Conservation (phyloP, 768 basidiomycete species). For the Lyophyllum semitale region DNA sequence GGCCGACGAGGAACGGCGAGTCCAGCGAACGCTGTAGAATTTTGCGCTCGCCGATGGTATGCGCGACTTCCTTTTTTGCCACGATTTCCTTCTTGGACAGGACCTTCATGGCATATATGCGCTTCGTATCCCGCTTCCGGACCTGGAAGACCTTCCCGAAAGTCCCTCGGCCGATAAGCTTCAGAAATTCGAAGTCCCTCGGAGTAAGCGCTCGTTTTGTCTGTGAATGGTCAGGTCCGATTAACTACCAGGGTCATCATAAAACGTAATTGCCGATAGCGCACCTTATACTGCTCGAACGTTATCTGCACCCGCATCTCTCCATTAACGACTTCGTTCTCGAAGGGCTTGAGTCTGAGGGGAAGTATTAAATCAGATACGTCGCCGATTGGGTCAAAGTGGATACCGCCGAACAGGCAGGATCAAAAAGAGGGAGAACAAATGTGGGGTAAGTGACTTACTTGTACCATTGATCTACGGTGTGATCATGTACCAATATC, state of each 20-base stretch:
- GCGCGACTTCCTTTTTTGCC: constrained; percentile 98
- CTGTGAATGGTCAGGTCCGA: constrained; percentile 36
- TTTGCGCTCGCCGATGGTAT: constrained; percentile 99
- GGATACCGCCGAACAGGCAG: constrained; percentile 16
- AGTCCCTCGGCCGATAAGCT: constrained; percentile 96
- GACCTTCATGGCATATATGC: constrained; percentile 99
- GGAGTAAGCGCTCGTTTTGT: constrained; percentile 87
- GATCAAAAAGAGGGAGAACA: constrained; percentile 2
- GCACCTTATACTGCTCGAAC: constrained; percentile 87
- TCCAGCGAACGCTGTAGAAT: constrained; percentile 93
- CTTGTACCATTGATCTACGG: constrained; percentile 98
- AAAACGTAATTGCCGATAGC: constrained; percentile 27
- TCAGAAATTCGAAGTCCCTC: constrained; percentile 97
- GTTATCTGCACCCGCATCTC: constrained; percentile 95
- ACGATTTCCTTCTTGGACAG: constrained; percentile 98
- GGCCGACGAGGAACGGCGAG: constrained; percentile 94
- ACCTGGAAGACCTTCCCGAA: constrained; percentile 99
- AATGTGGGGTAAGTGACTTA: constrained; percentile 42
- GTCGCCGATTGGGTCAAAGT: constrained; percentile 14
- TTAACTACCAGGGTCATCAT: constrained; percentile 11
- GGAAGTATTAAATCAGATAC: constrained; percentile 13
- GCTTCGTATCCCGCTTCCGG: constrained; percentile 95
- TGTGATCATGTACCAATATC: constrained; percentile 86
- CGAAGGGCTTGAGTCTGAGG: constrained; percentile 69
- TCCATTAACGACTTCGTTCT: constrained; percentile 83